Evolutionary conservation across 2,329 filamentous ascomycete genomes (phyloP).

Genomic region (Colletotrichum abscissum): DNA sequence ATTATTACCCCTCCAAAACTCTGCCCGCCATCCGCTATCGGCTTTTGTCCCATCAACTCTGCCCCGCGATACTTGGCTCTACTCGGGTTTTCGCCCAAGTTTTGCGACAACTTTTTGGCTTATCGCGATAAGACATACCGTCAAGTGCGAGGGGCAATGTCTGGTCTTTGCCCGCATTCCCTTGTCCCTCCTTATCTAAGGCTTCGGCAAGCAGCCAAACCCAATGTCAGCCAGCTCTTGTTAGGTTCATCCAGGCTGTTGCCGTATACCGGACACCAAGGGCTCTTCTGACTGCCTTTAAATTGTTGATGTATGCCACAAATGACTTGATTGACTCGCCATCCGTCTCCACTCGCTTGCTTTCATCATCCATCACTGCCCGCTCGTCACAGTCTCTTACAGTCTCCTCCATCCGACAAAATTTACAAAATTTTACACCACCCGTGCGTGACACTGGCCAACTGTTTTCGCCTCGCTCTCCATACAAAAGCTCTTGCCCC

Average conservation of each 20-base stretch:
- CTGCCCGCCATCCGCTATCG: slow-evolving; percentile 32
- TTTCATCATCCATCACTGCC: slow-evolving; percentile 33
- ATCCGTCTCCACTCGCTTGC: slow-evolving; percentile 33
- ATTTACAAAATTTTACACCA: slow-evolving; percentile 34
- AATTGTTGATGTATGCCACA: slow-evolving; percentile 6
- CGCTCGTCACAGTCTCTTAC: slow-evolving; percentile 24
- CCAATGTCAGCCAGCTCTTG: slow-evolving; percentile 24
- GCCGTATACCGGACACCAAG: slow-evolving; percentile 2
- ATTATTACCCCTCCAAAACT: slow-evolving; percentile 37
- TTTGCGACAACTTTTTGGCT: background rate
- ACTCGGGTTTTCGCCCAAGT: background rate
- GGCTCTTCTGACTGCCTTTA: slow-evolving; percentile 10
- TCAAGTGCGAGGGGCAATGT: slow-evolving; percentile 5
- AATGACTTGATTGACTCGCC: slow-evolving; percentile 34
- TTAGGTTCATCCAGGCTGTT: slow-evolving; percentile 3
- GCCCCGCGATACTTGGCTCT: slow-evolving; percentile 7
- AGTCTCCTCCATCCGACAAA: slow-evolving; percentile 25
- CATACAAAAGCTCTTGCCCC: slow-evolving; percentile 31
- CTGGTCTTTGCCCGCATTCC: slow-evolving; percentile 22
- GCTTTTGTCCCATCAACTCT: slow-evolving; percentile 40
- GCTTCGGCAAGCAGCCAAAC: slow-evolving; percentile 6
- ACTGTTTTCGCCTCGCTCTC: slow-evolving; percentile 20
- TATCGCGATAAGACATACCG: slow-evolving; percentile 17
- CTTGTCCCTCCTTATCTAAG: slow-evolving; percentile 27
- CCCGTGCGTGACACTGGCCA: slow-evolving; percentile 27